Percentiles rank a stretch among this genome's conserved stretches.
phyloP scores from a whole-genome alignment of 176 grass and related monocot species.

The Lolium rigidum region DNA sequence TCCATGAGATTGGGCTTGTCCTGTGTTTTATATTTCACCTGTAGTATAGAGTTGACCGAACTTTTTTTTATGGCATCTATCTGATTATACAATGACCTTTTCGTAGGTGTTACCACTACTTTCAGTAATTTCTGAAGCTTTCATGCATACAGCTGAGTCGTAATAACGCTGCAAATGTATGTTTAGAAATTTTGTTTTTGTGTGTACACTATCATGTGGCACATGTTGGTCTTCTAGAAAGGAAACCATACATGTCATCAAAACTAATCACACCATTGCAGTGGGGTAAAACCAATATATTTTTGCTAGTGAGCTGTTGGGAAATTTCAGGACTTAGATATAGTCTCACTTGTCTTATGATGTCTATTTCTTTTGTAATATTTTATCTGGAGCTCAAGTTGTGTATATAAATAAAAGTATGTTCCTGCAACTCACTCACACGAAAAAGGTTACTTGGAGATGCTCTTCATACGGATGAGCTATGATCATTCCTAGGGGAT shows the following conservation, averaged over 20 bases:
- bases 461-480: not conserved
- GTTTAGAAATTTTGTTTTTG: not conserved
- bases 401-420: not conserved
- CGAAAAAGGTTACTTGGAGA: not conserved
- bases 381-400: not conserved
- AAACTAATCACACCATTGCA: not conserved
- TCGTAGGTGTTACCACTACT: conserved; percentile 23
- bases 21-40: conserved; percentile 25
- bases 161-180: conserved; percentile 1
- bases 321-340: too few species aligned
- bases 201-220: not conserved
- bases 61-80: conserved; percentile 14
- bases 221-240: conserved; percentile 21
- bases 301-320: not conserved
- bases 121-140: conserved; percentile 18
- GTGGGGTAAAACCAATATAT: not conserved
- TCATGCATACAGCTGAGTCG: not conserved
- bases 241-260: not conserved
- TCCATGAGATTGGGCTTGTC: conserved; percentile 16
- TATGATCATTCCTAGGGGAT: not conserved
- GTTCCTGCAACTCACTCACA: not conserved
- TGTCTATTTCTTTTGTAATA: not conserved
- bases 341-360: not conserved
- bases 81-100: not conserved
- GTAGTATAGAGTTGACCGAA: conserved; percentile 4